Evolutionary conservation across 2,329 filamentous ascomycete genomes (phyloP), one percentile per base, ranked within the genome.

Genomic region (Coniochaeta sp.): DNA sequence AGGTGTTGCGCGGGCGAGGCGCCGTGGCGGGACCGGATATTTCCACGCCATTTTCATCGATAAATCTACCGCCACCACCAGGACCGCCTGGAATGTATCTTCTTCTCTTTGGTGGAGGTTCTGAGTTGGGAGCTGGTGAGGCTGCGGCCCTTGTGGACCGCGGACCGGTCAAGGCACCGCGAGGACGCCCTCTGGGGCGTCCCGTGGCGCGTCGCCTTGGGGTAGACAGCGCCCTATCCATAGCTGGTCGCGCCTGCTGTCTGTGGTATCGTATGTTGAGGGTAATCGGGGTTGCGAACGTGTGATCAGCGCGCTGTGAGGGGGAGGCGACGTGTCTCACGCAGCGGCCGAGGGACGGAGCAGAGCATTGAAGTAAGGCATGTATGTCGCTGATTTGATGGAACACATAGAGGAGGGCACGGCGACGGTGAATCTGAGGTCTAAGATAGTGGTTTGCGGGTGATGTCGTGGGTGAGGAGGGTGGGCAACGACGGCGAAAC

Each of bases 71-170:
- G 61, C 92, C 91, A 54, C 92, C 92, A 42, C 91, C 91, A 61
- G 91, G 89, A 3, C 91, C 92, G 55, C 92, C 92, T 36, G 93
- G 91, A 55, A 96, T 84, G 76, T 96, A 97, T 74, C 86, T 83
- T 66, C 87, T 82, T 70, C 84, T 85, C 75, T 91, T 92, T 1
- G 80, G 80, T 14, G 88, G 86, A 28, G 87, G 87, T 65, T 89
- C 87, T 55, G 80, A 78, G 47, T 71, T 72, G 28, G 72, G 68
- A 9, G 67, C 70, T 47, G 74, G 73, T 28, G 62, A 28, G 17
- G 61, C 60, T 40, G 38, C 34, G 7, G 42, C 28, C 54, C 65
- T 65, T 28, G 63, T 66, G 62, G 72, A 71, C 34, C 70, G 70
- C 63, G 67, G 74, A 62, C 68, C 71, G 63, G 67, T 72, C 62